Evolutionary conservation across 169 alveolate species (phyloP).

Genomic region (Cryptosporidium bovis): DNA sequence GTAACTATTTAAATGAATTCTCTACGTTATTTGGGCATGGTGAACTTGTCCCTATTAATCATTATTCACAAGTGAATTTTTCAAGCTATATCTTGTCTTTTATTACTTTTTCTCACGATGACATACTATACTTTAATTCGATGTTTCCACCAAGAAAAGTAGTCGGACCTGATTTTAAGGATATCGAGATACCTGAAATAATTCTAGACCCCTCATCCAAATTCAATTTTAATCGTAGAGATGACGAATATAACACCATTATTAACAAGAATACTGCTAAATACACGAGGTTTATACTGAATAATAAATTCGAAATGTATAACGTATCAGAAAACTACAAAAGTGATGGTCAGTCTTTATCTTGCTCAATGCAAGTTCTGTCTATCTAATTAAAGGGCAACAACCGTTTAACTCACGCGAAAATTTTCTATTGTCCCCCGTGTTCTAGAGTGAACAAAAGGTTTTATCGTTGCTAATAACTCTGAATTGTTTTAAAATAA

Average conservation of each 20-base stretch:
- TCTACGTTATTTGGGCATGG: slow-evolving; percentile 53
- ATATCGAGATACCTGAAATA: slow-evolving; percentile 4
- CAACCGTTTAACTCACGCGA: too few species aligned
- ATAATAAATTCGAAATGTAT: neutral
- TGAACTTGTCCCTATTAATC: slow-evolving; percentile 8
- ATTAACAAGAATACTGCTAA: neutral
- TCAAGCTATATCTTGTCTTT: slow-evolving; percentile 3
- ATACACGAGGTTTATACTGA: neutral
- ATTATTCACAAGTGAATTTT: neutral
- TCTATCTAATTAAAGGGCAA: neutral
- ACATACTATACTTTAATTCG: slow-evolving; percentile 31
- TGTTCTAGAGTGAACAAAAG: too few species aligned
- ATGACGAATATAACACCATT: neutral
- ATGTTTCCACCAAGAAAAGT: slow-evolving; percentile 61
- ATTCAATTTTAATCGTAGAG: neutral
- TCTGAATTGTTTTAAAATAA: too few species aligned
- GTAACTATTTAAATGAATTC: neutral
- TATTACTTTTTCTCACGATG: slow-evolving; percentile 18
- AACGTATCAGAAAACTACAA: neutral
- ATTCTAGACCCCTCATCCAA: slow-evolving; percentile 2
- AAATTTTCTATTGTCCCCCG: too few species aligned
- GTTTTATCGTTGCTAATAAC: too few species aligned
- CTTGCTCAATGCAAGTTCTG: neutral
- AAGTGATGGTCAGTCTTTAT: neutral
- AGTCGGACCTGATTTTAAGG: slow-evolving; percentile 58